Base-by-base conservation (phyloP, 805 yeast species). In the Candida sakaeoensis region DNA sequence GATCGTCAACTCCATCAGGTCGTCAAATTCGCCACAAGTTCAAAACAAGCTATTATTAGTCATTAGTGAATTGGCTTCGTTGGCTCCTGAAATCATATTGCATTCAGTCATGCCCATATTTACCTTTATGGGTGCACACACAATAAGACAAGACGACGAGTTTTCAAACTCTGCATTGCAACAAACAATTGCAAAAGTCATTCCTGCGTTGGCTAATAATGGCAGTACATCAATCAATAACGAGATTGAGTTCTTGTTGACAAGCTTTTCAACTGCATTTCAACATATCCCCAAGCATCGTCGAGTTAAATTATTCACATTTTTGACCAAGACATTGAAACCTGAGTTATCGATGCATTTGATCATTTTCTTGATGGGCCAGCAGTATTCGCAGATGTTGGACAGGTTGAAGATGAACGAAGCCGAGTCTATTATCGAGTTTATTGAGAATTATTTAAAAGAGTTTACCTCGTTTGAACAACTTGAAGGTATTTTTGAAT, bases 61-160 rank as follows among this genome's bases (percentile, higher is more conserved):
- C 19, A 80, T 93, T 49, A 85, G 97, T 2, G 83, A 88, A 36
- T 68, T 93, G 49, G 98, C 98, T 1, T 71, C 88, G 1, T 65
- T 93, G 41, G 85, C 91, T 9, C 96, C 98, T 7, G 97, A 91
- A 54, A 78, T 85, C 22, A 89, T 93, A 21, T 68, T 93, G 39
- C 98, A 93, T 63, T 85, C 96, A 2, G 96, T 93, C 7, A 93
- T 93, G 99, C 99, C 99, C n/a, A 91, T 93, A 37, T 93, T 93
- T 70, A 93, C 99, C 1, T 93, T 93, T 53, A 93, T 93, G 98
- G 99, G 99, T 44, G 95, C 98, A 9, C 95, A 89, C 54, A 90
- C 97, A 10, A 78, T 93, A 38, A 82, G 96, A 54, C 96, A 93
- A 63, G 99, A 93, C 60, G 98, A 93, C 60, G 97, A 88, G 57